Conservation (phyloP, 176 grass and related monocot species). For the Carex scoparia region DNA sequence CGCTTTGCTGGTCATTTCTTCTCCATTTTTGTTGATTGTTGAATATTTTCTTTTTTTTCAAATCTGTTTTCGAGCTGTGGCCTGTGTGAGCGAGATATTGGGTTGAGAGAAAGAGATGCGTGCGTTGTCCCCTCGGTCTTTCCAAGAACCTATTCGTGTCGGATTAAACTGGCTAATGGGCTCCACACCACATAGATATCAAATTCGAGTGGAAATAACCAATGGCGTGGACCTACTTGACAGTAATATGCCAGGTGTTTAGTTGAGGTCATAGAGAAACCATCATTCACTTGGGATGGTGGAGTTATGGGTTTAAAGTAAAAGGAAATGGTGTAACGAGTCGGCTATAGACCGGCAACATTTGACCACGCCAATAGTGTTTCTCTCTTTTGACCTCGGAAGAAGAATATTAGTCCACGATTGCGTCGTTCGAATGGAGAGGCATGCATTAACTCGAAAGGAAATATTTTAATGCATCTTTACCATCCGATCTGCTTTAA, state of each 20-base stretch:
- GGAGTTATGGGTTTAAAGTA: background rate
- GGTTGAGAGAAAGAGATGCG: constrained; percentile 8
- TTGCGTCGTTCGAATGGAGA: background rate
- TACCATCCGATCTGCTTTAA: no score
- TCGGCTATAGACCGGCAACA: constrained; percentile 5
- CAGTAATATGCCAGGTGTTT: background rate
- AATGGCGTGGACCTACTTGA: background rate
- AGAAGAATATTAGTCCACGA: background rate
- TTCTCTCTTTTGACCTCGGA: background rate
- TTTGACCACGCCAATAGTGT: background rate
- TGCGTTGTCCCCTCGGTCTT: background rate
- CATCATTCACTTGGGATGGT: background rate
- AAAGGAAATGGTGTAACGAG: constrained; percentile 12
- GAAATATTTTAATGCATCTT: no score
- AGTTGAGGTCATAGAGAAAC: background rate
- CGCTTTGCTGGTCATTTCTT: constrained; percentile 30
- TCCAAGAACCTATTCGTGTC: background rate
- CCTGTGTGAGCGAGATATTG: background rate
- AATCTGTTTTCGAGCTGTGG: background rate
- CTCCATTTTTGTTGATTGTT: constrained; percentile 24
- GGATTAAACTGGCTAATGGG: background rate
- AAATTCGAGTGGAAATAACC: no score
- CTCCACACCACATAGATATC: background rate
- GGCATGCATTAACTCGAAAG: no score
- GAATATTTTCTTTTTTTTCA: background rate